These are phyloP conservation scores for Puccinia novopanici DNA, from an alignment of 1,284 basidiomycete genomes.

Conservation along the genomic window DNA sequence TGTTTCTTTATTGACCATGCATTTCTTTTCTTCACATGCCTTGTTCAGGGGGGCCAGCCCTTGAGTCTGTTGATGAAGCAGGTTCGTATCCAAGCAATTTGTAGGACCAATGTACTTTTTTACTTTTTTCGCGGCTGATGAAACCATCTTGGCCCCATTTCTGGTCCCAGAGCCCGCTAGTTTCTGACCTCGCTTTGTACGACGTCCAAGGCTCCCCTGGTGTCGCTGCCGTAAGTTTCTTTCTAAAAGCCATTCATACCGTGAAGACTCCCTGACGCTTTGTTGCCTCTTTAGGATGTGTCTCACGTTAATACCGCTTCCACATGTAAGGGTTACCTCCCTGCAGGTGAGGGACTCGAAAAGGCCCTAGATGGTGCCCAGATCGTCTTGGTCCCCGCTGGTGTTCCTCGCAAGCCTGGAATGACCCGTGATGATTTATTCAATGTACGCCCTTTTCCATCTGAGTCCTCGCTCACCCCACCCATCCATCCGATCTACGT, in stretches of 20 bases:
- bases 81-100: conserved; percentile 61
- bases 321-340: conserved; percentile 60
- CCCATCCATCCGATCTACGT: not conserved
- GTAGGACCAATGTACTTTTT: not conserved
- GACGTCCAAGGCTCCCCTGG: conserved; percentile 97
- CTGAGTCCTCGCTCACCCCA: not conserved
- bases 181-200: conserved; percentile 72
- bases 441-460: conserved; percentile 67
- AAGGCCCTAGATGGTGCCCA: conserved; percentile 82
- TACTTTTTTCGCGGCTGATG: too few species aligned
- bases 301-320: conserved; percentile 63
- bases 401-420: conserved; percentile 93
- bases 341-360: conserved; percentile 72
- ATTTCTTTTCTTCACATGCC: not conserved
- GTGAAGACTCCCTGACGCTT: not conserved
- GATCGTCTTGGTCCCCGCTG: conserved; percentile 92
- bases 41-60: conserved; percentile 73
- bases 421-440: conserved; percentile 86
- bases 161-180: conserved; percentile 51
- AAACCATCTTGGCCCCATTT: not conserved
- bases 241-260: not conserved
- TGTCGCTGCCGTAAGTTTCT: conserved; percentile 71
- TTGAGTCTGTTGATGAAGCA: conserved; percentile 85
- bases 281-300: not conserved
- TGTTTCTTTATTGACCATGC: not conserved